Base-by-base conservation (phyloP, 306 rosid genomes). In the Citrullus mucosospermus region DNA sequence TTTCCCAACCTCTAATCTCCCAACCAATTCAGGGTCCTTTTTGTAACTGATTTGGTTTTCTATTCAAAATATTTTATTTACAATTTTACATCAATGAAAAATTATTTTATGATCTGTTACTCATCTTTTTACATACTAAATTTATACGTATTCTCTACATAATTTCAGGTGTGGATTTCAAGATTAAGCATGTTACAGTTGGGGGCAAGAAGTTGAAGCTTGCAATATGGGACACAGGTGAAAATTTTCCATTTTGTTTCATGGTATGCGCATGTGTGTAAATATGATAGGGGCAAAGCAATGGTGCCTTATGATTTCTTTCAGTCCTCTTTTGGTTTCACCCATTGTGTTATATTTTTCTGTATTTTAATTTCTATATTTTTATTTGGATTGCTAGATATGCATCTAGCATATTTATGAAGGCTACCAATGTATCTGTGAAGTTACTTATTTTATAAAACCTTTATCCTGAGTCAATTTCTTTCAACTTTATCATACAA, bases 201-300 rank as follows among this genome's bases (percentile, higher is more conserved):
- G 87, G 93, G 38, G 97, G 96, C 16, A 93, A 93, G 77, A 90
- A 87, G 82, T 82, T 93, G 84, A 93, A 91, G 83, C 96, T 93
- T 78, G 96, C 97, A 34, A 91, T 93, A 68, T 93, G 98, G 97
- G 98, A 93, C 85, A 93, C 96, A 83, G 98, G 97, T 91, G 88
- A 78, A 17, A 25, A 12, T 13, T 39, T 50, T 72, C 6, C 44
- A 7, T 41, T 68, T 55, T 44, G 5, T 44, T 46, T 44, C 57
- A 46, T 22, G 76, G 6, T 48, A 72, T 50, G 59, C 15, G 22
- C 44, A 30, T 1, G 56, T 50, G n/a, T 72, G 6, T 14, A 62
- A 30, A 62, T 10, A 46, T 43, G 76, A 46, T 44, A 44, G 54
- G n/a, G 34, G n/a, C 43, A 71, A 46, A 48, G 20, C 8, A 14